These are phyloP conservation scores for Skeletonema menzelii DNA, from an alignment of 108 stramenopile genomes.

Conservation along the genomic window DNA sequence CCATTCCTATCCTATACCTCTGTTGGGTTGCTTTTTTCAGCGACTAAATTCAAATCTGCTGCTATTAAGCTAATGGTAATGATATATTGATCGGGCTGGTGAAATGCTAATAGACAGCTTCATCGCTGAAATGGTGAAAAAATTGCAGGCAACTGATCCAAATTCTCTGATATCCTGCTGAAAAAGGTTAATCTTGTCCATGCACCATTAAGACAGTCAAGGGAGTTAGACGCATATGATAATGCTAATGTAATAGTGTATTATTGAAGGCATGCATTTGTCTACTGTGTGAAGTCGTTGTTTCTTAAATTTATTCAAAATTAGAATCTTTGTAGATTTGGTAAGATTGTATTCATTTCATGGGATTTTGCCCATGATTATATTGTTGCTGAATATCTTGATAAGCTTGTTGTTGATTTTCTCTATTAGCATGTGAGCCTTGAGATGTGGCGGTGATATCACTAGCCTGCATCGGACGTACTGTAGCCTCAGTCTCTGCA, in stretches of 20 bases:
- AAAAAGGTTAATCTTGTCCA: background rate
- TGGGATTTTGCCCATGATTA: background rate
- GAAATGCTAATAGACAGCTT: background rate
- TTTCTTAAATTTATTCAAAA: background rate
- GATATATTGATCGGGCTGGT: too few species aligned
- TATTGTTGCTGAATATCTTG: background rate
- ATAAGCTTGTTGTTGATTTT: background rate
- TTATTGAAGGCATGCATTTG: background rate
- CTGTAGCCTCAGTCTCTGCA: background rate
- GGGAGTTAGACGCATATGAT: background rate
- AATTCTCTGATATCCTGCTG: background rate
- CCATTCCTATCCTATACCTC: conserved; percentile 82
- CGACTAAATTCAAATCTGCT: conserved; percentile 37
- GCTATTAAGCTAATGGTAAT: background rate
- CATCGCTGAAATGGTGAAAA: background rate
- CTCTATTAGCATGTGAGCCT: background rate
- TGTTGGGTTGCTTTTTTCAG: conserved; percentile 90
- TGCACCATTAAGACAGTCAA: background rate
- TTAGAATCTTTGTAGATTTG: background rate
- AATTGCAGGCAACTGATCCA: background rate
- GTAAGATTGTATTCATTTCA: background rate
- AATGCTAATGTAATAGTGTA: background rate
- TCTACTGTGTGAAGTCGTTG: background rate
- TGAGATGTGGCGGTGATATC: background rate
- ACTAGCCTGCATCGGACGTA: background rate